Percentiles rank a stretch among this genome's conserved stretches.
These are phyloP conservation scores for Cytospora piceae DNA, from an alignment of 2,329 filamentous ascomycete species.

Conservation along the genomic window DNA sequence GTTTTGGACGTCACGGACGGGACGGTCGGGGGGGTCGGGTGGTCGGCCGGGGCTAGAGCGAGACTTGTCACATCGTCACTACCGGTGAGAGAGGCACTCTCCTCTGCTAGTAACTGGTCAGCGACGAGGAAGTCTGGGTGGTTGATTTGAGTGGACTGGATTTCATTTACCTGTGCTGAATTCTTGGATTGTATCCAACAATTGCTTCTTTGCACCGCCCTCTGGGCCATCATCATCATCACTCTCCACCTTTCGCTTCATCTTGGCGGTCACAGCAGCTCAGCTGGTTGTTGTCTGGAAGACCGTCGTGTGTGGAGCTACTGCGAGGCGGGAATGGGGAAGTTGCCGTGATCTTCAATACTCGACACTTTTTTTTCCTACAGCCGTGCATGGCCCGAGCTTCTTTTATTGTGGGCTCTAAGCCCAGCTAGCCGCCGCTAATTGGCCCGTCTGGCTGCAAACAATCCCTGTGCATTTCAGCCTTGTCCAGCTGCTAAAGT, in stretches of 20 bases:
- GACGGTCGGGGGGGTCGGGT: slow-evolving; percentile 19
- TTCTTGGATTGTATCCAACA: slow-evolving; percentile 1
- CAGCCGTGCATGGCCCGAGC: slow-evolving; percentile 17
- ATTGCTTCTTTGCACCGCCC: slow-evolving; percentile 8
- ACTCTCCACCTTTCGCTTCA: slow-evolving; percentile 27
- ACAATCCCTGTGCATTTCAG: slow-evolving; percentile 20
- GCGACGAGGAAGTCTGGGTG: neutral
- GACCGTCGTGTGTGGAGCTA: slow-evolving; percentile 5
- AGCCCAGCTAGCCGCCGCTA: neutral
- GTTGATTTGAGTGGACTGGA: neutral
- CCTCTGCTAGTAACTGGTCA: slow-evolving; percentile 23
- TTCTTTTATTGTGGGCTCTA: neutral
- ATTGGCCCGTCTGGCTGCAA: neutral
- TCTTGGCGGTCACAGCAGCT: slow-evolving; percentile 12
- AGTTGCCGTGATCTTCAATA: neutral
- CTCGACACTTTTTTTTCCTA: slow-evolving; percentile 10
- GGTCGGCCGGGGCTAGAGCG: slow-evolving; percentile 4
- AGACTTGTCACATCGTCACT: slow-evolving; percentile 17
- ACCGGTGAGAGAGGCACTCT: slow-evolving; percentile 15
- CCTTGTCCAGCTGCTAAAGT: slow-evolving; percentile 21
- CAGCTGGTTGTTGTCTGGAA: slow-evolving; percentile 2
- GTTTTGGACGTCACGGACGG: slow-evolving; percentile 18
- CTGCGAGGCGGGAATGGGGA: slow-evolving; percentile 7
- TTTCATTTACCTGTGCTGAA: slow-evolving; percentile 15
- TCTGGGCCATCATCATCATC: slow-evolving; percentile 2